Base-by-base conservation (phyloP, 1,284 basidiomycete species). In the Ganoderma multipileum region DNA sequence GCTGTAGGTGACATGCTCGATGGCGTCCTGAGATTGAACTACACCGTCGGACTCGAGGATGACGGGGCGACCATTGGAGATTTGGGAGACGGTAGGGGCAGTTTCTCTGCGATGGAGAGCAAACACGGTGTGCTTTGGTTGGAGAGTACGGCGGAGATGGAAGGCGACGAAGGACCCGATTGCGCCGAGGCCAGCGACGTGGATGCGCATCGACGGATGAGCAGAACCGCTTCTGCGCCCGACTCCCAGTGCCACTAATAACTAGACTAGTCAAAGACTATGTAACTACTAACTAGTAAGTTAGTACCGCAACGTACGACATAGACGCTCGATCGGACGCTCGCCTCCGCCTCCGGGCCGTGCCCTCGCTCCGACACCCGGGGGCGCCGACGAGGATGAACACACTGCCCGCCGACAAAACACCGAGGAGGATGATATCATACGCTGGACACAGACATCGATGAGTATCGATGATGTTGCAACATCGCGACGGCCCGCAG, bases 111-210 rank as follows among this genome's bases (percentile, higher is more conserved):
- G 72, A 79, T 92, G 87, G 61, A 96, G 86, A 74, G 95, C 88
- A 39, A 88, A 86, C 76, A 97, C 84, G 52, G 86, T 79, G 74
- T 87, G 86, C 52, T 79, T 76, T n/a, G 76, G 78, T 36, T 85
- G 85, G 44, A 92, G 82, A 68, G 83, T 79, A 55, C 84, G 83
- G 47, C 93, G 89, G 60, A 97, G 86, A 78, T 96, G 88, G 77
- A 93, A 89, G 16, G 95, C 88, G 72, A 97, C 74, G 69, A 97
- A 88, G 36, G 89, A 89, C 69, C 96, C 96, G 73, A 97, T 87
- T 62, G 95, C 72, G 85, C 70, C 95, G 81, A 75, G 94, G 92
- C 75, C 75, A 71, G 93, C 84, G 72, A 93, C 79, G 83, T 93
- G 91, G 77, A 92, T 86, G 73, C 86, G 89, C 92, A 94, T 94